Evolutionary conservation across 2,329 filamentous ascomycete genomes (phyloP).

Genomic region (Fusarium beomiforme): DNA sequence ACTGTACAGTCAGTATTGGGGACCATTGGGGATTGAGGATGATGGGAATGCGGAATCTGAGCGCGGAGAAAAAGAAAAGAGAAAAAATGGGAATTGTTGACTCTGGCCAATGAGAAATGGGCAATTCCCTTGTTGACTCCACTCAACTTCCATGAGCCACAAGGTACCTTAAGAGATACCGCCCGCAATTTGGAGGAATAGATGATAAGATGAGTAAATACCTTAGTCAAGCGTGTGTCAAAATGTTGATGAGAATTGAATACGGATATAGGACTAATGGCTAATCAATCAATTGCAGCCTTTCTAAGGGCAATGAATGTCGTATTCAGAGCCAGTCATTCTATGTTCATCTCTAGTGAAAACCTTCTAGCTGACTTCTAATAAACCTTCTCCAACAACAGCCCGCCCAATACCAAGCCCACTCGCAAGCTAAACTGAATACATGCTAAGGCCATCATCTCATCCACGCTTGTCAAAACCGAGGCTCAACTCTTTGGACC

Average conservation of each 20-base stretch:
- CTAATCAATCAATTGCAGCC: background rate
- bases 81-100: background rate
- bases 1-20: background rate
- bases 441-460: background rate
- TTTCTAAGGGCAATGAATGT: background rate
- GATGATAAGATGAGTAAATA: too few species aligned
- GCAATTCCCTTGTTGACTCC: background rate
- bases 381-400: background rate
- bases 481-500: constrained; percentile 17
- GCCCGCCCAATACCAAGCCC: background rate
- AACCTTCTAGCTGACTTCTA: constrained; percentile 22
- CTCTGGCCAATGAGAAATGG: background rate
- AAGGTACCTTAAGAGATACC: background rate
- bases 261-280: background rate
- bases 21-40: background rate
- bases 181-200: too few species aligned
- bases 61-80: background rate
- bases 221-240: too few species aligned
- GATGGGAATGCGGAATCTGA: constrained; percentile 11
- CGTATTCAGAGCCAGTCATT: background rate
- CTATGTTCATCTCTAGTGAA: background rate
- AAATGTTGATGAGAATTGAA: background rate
- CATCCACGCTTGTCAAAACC: background rate
- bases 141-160: background rate
- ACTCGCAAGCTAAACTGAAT: constrained; percentile 10